Percentiles rank a stretch among this genome's conserved stretches.
These are phyloP conservation scores for Lolium rigidum DNA, from an alignment of 176 grass and related monocot species.

Conservation along the genomic window DNA sequence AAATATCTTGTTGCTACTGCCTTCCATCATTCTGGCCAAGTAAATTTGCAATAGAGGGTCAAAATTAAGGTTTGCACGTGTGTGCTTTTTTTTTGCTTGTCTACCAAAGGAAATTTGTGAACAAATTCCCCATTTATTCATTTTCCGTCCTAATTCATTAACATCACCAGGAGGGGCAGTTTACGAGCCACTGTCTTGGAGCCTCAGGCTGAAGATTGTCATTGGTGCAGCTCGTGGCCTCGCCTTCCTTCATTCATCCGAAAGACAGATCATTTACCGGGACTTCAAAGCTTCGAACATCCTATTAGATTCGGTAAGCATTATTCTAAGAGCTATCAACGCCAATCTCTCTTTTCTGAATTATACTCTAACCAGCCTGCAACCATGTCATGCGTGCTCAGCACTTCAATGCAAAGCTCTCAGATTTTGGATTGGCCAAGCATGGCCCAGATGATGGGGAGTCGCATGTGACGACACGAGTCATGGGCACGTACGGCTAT, in stretches of 20 bases:
- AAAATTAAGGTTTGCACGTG: slow-evolving; percentile 2
- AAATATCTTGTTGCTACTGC: slow-evolving; percentile 42
- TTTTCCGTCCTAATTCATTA: background rate
- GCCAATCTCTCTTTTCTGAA: background rate
- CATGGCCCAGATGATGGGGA: slow-evolving; percentile 71
- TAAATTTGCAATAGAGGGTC: slow-evolving; percentile 15
- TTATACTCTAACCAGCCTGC: slow-evolving; percentile 2
- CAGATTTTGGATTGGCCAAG: slow-evolving; percentile 92
- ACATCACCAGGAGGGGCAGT: slow-evolving; percentile 57
- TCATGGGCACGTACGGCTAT: slow-evolving; percentile 90
- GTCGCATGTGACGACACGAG: slow-evolving; percentile 89
- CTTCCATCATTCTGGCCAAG: slow-evolving; percentile 30
- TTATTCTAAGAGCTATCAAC: background rate
- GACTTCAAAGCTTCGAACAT: slow-evolving; percentile 97
- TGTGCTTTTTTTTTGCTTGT: slow-evolving; percentile 13
- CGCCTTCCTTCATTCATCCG: slow-evolving; percentile 85
- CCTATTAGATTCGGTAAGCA: slow-evolving; percentile 73
- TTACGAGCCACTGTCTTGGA: slow-evolving; percentile 74
- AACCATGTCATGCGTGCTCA: slow-evolving; percentile 42
- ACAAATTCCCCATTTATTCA: slow-evolving; percentile 28
- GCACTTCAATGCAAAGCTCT: slow-evolving; percentile 83
- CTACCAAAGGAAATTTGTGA: background rate
- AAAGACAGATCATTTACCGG: slow-evolving; percentile 85
- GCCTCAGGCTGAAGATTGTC: slow-evolving; percentile 82
- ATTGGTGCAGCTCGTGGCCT: slow-evolving; percentile 94